These are phyloP conservation scores for Loxodes magnus DNA, from an alignment of 73 alveolate genomes.

Conservation along the genomic window DNA sequence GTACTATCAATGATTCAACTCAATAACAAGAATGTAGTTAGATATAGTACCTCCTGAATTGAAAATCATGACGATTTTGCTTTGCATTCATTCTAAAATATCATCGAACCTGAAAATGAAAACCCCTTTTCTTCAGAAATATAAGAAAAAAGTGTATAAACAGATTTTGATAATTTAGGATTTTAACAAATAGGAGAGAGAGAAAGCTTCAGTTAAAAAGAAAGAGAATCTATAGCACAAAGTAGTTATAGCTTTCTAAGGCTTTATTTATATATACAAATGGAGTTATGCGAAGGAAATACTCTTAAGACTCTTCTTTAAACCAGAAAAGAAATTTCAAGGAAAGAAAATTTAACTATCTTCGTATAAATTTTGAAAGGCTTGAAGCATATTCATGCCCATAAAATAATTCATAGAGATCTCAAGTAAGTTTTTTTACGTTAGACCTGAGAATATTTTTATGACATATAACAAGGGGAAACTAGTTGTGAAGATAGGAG, in stretches of 20 bases:
- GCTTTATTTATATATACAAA: slow-evolving; percentile 40
- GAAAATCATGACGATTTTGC: slow-evolving; percentile 21
- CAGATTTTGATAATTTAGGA: neutral
- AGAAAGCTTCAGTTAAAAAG: neutral
- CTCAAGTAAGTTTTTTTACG: slow-evolving; percentile 20
- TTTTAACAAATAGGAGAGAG: neutral
- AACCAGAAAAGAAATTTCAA: slow-evolving; percentile 20
- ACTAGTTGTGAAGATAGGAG: slow-evolving; percentile 62
- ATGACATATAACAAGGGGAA: slow-evolving; percentile 54
- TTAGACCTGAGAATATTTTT: slow-evolving; percentile 70
- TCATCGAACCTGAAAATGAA: neutral
- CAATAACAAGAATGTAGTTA: slow-evolving; percentile 51
- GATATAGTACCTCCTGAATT: slow-evolving; percentile 71
- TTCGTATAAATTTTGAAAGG: slow-evolving; percentile 73
- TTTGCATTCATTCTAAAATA: too few relatives aligned
- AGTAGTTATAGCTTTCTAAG: neutral
- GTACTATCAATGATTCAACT: slow-evolving; percentile 56
- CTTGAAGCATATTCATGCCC: slow-evolving; percentile 55
- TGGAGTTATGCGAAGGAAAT: slow-evolving; percentile 69
- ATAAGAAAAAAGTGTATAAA: neutral
- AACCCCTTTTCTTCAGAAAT: too few relatives aligned
- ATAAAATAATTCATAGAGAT: slow-evolving; percentile 70
- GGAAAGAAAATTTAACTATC: slow-evolving; percentile 41
- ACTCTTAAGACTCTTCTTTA: slow-evolving; percentile 51
- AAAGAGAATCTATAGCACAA: neutral